Conservation (phyloP, 139 green algal genomes). For the Chlamydomonas sp. region DNA sequence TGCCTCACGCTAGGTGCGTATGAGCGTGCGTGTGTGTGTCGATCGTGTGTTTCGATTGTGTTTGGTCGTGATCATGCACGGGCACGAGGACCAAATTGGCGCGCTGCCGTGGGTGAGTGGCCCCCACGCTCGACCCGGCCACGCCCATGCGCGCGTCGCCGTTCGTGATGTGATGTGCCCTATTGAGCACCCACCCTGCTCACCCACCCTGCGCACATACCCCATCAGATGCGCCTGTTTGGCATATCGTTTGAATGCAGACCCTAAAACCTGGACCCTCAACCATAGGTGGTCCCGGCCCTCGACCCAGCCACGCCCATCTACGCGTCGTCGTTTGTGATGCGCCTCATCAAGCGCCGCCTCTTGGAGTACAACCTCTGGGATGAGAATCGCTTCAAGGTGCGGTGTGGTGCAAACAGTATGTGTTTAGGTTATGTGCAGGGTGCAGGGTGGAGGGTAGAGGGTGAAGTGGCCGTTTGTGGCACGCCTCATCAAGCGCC, state of each 20-base stretch:
- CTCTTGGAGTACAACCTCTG: conserved; percentile 91
- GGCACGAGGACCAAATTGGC: conserved; percentile 96
- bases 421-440: too few species aligned
- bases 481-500: conserved; percentile 84
- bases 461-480: too few species aligned
- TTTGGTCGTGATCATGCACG: conserved; percentile 94
- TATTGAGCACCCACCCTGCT: conserved; percentile 76
- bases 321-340: conserved; percentile 81
- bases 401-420: too few species aligned
- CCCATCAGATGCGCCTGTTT: too few species aligned
- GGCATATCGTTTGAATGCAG: too few species aligned
- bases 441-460: too few species aligned
- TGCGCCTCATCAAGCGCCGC: conserved; percentile 85
- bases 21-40: too few species aligned
- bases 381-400: conserved; percentile 64
- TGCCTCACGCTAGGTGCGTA: too few species aligned
- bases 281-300: conserved; percentile 70
- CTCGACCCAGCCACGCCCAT: conserved; percentile 90
- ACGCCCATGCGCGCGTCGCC: conserved; percentile 81
- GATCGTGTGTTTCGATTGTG: too few species aligned
- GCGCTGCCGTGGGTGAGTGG: conserved; percentile 90
- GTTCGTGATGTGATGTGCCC: conserved; percentile 96
- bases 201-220: too few species aligned
- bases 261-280: too few species aligned
- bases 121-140: conserved; percentile 85